These are phyloP conservation scores for Emericellopsis cladophorae DNA, from an alignment of 2,329 filamentous ascomycete species.

Conservation along the genomic window DNA sequence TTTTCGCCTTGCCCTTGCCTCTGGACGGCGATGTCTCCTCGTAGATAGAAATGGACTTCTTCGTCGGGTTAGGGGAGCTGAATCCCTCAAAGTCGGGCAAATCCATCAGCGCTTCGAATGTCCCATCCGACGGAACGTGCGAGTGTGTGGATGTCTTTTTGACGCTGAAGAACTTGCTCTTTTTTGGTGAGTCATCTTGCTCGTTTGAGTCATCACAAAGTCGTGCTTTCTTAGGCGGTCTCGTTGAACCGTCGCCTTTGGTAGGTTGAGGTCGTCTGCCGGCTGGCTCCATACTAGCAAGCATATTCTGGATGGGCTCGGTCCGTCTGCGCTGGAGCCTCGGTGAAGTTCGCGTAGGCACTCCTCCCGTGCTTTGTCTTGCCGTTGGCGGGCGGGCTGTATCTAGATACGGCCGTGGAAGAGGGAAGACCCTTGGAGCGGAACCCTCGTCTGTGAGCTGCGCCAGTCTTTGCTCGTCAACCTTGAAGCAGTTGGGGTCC, in stretches of 20 bases:
- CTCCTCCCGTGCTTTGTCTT: too few relatives aligned
- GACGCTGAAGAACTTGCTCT: slow-evolving; percentile 41
- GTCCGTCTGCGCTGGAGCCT: slow-evolving; percentile 35
- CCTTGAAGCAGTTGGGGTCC: slow-evolving; percentile 47
- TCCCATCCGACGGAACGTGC: slow-evolving; percentile 41
- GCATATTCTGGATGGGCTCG: slow-evolving; percentile 34
- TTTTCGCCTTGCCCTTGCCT: not conserved
- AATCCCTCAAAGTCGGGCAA: slow-evolving; percentile 40
- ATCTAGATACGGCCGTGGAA: slow-evolving; percentile 43
- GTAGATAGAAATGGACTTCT: slow-evolving; percentile 29
- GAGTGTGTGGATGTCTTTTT: slow-evolving; percentile 27
- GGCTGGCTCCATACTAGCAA: slow-evolving; percentile 13
- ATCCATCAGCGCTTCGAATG: slow-evolving; percentile 38
- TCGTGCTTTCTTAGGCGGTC: slow-evolving; percentile 45
- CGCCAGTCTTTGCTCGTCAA: slow-evolving; percentile 35
- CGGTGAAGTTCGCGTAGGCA: slow-evolving; percentile 17
- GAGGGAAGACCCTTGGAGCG: slow-evolving; percentile 42
- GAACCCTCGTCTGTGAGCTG: slow-evolving; percentile 34
- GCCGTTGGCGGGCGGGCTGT: slow-evolving; percentile 8
- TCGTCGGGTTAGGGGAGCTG: slow-evolving; percentile 20
- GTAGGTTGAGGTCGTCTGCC: slow-evolving; percentile 3
- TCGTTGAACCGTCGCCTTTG: slow-evolving; percentile 10
- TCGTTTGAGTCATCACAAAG: slow-evolving; percentile 31
- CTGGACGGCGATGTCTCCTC: slow-evolving; percentile 22
- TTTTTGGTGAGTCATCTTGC: slow-evolving; percentile 22